A percentile compares a stretch with the other conserved stretches of the same genome.
phyloP scores from a whole-genome alignment of 257 asterid genomes.

The Perilla frutescens region DNA sequence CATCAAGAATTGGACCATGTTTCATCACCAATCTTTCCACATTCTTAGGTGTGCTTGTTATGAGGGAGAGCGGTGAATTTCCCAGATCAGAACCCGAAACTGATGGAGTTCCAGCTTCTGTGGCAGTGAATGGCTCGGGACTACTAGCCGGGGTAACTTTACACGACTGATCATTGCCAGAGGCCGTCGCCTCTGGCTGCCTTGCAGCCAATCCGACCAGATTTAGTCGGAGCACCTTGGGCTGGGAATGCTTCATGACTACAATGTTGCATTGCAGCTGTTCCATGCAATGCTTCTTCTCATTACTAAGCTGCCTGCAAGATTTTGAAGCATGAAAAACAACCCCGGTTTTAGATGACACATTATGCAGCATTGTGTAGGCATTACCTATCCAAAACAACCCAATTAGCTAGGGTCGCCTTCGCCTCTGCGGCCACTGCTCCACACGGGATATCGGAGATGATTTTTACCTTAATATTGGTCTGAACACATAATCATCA shows the following conservation, averaged over 20 bases:
- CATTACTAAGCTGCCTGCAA: conserved; percentile 80
- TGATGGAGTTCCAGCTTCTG: conserved; percentile 85
- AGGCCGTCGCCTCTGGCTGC: conserved; percentile 43
- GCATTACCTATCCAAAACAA: conserved; percentile 86
- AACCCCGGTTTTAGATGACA: neutral
- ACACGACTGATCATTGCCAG: conserved; percentile 40
- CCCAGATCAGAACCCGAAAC: conserved; percentile 96
- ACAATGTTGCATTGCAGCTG: conserved; percentile 95
- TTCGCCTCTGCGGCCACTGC: conserved; percentile 88
- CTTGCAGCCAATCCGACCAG: conserved; percentile 72
- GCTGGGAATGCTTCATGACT: conserved; percentile 82
- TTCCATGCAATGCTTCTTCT: conserved; percentile 85
- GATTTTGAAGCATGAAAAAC: conserved; percentile 13
- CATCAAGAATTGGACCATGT: conserved; percentile 52
- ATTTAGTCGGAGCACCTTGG: conserved; percentile 92
- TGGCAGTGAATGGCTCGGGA: conserved; percentile 84
- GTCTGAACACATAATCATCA: conserved; percentile 53
- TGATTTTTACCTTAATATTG: conserved; percentile 83
- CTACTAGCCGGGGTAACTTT: conserved; percentile 83
- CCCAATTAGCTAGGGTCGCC: conserved; percentile 85
- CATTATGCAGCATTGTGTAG: neutral
- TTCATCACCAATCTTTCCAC: conserved; percentile 41
- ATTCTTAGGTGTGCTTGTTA: conserved; percentile 51
- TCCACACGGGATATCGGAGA: conserved; percentile 71
- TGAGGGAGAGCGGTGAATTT: conserved; percentile 64